Percentiles rank a stretch among this genome's conserved stretches.
phyloP scores from a whole-genome alignment of 805 yeast species.

The Pichia cabralensis region DNA sequence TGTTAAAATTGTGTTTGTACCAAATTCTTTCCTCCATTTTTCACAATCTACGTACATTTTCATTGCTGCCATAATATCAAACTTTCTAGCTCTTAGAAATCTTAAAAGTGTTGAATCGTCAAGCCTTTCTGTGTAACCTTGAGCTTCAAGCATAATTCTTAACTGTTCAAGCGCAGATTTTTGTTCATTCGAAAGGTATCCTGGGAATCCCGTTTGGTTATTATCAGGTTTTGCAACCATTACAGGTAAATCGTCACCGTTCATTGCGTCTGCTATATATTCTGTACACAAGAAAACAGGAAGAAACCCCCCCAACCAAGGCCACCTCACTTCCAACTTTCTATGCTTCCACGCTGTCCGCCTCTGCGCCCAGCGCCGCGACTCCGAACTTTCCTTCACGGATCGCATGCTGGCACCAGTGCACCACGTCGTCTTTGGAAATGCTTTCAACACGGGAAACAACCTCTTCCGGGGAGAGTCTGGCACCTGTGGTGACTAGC shows the following conservation, averaged over 20 bases:
- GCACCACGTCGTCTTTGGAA: conserved; percentile 65
- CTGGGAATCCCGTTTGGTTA: conserved; percentile 67
- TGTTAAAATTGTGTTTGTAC: conserved; percentile 73
- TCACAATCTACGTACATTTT: conserved; percentile 83
- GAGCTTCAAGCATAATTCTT: conserved; percentile 44
- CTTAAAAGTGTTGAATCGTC: conserved; percentile 82
- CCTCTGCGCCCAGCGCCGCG: conserved; percentile 83
- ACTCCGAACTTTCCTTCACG: conserved; percentile 63
- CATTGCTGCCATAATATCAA: conserved; percentile 69
- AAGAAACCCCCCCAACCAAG: no score
- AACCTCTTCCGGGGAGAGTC: conserved; percentile 65
- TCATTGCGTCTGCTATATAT: no score
- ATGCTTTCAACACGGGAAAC: conserved; percentile 69
- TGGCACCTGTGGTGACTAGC: conserved; percentile 82
- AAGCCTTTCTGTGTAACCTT: conserved; percentile 65
- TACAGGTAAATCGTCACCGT: no score
- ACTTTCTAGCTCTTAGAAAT: conserved; percentile 91
- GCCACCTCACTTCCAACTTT: neutral
- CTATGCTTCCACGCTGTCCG: conserved; percentile 41
- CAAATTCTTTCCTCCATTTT: conserved; percentile 82
- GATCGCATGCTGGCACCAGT: conserved; percentile 81
- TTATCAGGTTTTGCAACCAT: conserved; percentile 44
- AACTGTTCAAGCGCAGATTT: conserved; percentile 46
- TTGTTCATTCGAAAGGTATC: conserved; percentile 66
- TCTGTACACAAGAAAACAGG: no score